Conservation (phyloP, 768 basidiomycete species). For the Phlebiopsis gigantea region DNA sequence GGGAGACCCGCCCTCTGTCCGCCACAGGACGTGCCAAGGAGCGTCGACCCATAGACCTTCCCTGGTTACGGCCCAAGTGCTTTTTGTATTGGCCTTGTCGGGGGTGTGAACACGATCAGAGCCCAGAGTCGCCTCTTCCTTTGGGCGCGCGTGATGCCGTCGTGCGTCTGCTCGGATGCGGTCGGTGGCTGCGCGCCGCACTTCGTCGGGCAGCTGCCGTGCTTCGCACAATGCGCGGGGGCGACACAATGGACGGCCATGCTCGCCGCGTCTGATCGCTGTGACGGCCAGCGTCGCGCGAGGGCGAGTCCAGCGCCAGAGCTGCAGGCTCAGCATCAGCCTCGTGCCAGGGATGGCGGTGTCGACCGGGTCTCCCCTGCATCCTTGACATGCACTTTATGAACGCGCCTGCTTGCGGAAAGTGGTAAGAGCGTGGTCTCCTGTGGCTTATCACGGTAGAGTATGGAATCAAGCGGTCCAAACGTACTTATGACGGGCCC, state of each 20-base stretch:
- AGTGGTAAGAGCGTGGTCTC: background rate
- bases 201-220: background rate
- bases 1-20: no score
- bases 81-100: background rate
- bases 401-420: background rate
- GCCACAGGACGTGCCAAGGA: no score
- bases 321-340: background rate
- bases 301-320: background rate
- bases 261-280: background rate
- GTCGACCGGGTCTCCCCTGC: background rate
- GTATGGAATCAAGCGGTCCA: background rate
- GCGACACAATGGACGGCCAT: background rate
- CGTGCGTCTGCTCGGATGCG: background rate
- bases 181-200: background rate
- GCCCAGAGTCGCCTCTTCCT: background rate
- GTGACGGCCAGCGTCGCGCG: background rate
- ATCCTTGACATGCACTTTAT: background rate
- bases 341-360: constrained; percentile 6
- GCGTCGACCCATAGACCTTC: no score
- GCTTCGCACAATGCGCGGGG: background rate
- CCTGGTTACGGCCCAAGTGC: background rate
- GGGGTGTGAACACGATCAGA: background rate
- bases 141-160: background rate
- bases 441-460: background rate
- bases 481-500: constrained; percentile 6